Evolutionary conservation across 257 asterid genomes (phyloP), one percentile per base, ranked within the genome.

Genomic region (Nicotiana paniculata): DNA sequence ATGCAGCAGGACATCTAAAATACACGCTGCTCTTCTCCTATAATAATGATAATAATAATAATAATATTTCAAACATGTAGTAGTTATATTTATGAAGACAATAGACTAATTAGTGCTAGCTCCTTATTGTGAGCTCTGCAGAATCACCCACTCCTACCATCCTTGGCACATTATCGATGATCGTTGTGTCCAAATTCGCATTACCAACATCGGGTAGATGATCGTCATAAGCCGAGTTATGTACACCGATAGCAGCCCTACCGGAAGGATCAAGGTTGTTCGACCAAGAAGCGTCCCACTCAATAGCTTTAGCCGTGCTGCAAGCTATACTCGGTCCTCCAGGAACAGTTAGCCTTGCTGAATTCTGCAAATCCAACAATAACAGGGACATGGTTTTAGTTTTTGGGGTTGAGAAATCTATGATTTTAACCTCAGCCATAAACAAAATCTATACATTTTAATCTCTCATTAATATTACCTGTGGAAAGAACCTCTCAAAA

Each of bases 241-340:
- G 99, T 77, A 96, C 99, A 2, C 99, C 99, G 3, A 65, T 82
- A 70, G 99, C 99, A 7, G 99, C 98, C 88, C 99, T 85, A 28
- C 99, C 99, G 0, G 98, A 93, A 6, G 99, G 99, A 63, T 96
- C 99, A 2, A 93, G 90, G 77, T 91, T 93, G 80, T 91, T 87
- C 35, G 98, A 93, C 98, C 97, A 96, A 12, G 99, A 91, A 10
- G 91, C 93, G 1, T 96, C 99, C 99, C 99, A 96, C 74, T 84
- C 91, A 51, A 93, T 91, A 6, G 99, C 99, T 48, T 92, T 87
- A 6, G 97, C 90, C 0, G 99, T 96, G 87, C 98, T 92, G 86
- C 99, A 96, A 0, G 99, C 99, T 58, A 96, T 89, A 62, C 97
- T 93, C 0, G 99, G 91, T 63, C 99, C 99, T 1, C 99, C 98